Conservation (phyloP, 2,329 filamentous ascomycete species). For the Trichophyton equinum region DNA sequence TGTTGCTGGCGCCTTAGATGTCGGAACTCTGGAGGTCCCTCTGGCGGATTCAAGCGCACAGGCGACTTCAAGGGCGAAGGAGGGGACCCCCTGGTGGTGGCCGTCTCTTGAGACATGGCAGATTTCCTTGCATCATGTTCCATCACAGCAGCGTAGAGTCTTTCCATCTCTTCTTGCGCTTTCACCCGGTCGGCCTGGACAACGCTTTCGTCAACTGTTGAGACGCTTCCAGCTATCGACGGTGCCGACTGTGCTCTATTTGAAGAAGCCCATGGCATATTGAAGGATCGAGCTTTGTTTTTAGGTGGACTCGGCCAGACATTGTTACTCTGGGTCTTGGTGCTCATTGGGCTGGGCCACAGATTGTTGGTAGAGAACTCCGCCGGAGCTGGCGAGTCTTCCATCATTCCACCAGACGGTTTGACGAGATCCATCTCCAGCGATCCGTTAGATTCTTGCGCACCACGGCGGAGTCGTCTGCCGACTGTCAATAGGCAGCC, state of each 20-base stretch:
- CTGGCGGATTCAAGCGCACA: conserved; percentile 16
- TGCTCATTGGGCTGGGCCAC: conserved; percentile 12
- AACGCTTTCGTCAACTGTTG: conserved; percentile 63
- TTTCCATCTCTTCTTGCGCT: conserved; percentile 72
- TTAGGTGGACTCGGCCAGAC: conserved; percentile 26
- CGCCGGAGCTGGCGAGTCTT: conserved; percentile 22
- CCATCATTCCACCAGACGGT: conserved; percentile 20
- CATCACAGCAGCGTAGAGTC: conserved; percentile 84
- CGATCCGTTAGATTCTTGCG: conserved; percentile 40
- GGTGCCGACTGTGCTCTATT: conserved; percentile 24
- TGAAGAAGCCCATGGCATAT: conserved; percentile 28
- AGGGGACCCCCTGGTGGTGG: conserved; percentile 13
- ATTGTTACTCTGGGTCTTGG: conserved; percentile 14
- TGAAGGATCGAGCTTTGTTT: conserved; percentile 22
- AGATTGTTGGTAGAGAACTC: conserved; percentile 7
- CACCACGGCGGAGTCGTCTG: conserved; percentile 41
- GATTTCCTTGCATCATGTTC: conserved; percentile 57
- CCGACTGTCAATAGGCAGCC: conserved; percentile 51
- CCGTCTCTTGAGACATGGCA: conserved; percentile 11
- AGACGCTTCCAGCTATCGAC: conserved; percentile 49
- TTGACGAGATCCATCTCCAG: conserved; percentile 48
- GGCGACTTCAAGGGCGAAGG: conserved; percentile 22
- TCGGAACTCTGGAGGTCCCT: conserved; percentile 22
- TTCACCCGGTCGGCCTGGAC: conserved; percentile 61
- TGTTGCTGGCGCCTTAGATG: conserved; percentile 14